Evolutionary conservation across 345 rosid genomes (phyloP).

Genomic region (Lepidium africanum): DNA sequence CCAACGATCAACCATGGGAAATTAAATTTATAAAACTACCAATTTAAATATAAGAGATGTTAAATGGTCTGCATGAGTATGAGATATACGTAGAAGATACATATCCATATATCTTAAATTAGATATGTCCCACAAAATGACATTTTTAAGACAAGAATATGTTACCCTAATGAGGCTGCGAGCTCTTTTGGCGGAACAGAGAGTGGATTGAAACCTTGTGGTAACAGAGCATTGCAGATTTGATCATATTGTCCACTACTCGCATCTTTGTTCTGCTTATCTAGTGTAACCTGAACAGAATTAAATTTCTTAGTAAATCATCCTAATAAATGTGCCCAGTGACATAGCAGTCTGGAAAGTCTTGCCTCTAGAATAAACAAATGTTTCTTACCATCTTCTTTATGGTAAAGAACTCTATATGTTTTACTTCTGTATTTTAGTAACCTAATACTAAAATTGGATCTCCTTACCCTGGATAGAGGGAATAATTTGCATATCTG

Average conservation of each 20-base stretch:
- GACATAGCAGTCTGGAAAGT: background rate
- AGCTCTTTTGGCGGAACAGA: conserved; percentile 93
- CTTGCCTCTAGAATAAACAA: conserved; percentile 1
- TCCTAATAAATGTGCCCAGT: background rate
- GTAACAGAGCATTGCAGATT: conserved; percentile 82
- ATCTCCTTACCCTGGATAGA: conserved; percentile 55
- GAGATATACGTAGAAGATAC: background rate
- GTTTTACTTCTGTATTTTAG: background rate
- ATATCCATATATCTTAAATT: background rate
- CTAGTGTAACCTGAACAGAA: conserved; percentile 48
- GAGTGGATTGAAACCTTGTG: conserved; percentile 88
- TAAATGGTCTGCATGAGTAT: background rate
- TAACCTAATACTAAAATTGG: background rate
- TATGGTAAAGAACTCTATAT: background rate
- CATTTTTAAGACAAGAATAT: background rate
- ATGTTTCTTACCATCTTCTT: background rate
- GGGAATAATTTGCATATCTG: conserved; percentile 89
- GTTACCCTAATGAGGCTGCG: conserved; percentile 85
- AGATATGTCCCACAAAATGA: background rate
- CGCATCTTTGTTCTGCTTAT: conserved; percentile 54
- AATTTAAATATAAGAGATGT: background rate
- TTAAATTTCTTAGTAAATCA: background rate
- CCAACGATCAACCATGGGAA: conserved; percentile 19
- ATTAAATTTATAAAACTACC: conserved; percentile 1
- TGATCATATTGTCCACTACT: conserved; percentile 56